phyloP scores from a whole-genome alignment of 169 alveolate species.

The Plasmodium malariae region DNA sequence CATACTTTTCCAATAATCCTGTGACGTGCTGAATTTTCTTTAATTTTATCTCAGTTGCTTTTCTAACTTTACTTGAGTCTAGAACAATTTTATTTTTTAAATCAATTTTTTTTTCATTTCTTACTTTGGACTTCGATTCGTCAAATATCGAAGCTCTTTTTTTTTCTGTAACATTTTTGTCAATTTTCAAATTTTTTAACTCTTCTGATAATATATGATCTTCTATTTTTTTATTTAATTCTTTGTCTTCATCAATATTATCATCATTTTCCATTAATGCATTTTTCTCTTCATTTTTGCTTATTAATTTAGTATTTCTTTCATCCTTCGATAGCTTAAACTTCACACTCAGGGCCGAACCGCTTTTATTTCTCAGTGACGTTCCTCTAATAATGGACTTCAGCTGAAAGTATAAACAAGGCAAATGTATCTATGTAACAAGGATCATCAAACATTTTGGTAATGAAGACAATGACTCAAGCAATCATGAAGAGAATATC shows the following conservation, averaged over 20 bases:
- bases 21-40: constrained; percentile 72
- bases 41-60: constrained; percentile 72
- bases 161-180: constrained; percentile 47
- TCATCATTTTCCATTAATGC: constrained; percentile 3
- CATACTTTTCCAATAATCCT: constrained; percentile 72
- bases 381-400: constrained; percentile 73
- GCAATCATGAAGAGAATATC: neutral
- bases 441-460: neutral
- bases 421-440: constrained; percentile 3
- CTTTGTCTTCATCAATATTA: constrained; percentile 8
- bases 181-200: constrained; percentile 58
- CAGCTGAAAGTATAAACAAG: constrained; percentile 16
- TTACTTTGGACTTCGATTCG: constrained; percentile 42
- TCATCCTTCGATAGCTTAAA: constrained; percentile 37
- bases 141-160: constrained; percentile 76
- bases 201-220: constrained; percentile 68
- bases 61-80: constrained; percentile 72
- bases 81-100: constrained; percentile 38
- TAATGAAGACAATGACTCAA: too few relatives aligned
- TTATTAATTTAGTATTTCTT: constrained; percentile 4
- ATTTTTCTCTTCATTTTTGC: constrained; percentile 12
- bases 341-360: constrained; percentile 63
- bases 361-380: constrained; percentile 61
- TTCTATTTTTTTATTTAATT: constrained; percentile 65
- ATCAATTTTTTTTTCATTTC: constrained; percentile 48